Conservation (phyloP, 2,329 filamentous ascomycete genomes). For the Allantophomopsis cytisporea region DNA sequence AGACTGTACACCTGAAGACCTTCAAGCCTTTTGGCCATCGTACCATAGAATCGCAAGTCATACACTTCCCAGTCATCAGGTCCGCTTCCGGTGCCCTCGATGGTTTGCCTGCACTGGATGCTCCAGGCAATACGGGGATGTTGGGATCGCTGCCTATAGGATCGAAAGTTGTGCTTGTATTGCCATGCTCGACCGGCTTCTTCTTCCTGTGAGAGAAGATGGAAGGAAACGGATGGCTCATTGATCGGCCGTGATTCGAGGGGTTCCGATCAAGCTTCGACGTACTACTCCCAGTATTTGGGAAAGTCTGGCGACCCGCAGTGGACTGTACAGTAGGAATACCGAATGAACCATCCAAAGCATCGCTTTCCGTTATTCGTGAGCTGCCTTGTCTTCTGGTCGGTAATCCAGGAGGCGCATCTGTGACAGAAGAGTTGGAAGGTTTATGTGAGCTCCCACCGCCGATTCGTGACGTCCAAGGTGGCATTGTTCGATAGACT, state of each 20-base stretch:
- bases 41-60: constrained; percentile 73
- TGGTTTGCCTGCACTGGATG: constrained; percentile 15
- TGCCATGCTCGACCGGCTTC: constrained; percentile 17
- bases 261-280: constrained; percentile 6
- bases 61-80: constrained; percentile 60
- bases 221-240: constrained; percentile 69
- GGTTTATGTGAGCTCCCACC: no score
- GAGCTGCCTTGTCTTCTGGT: constrained; percentile 6
- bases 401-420: constrained; percentile 4
- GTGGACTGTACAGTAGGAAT: constrained; percentile 14
- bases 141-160: constrained; percentile 30
- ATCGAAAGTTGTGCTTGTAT: constrained; percentile 25
- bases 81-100: constrained; percentile 34
- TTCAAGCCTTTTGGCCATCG: constrained; percentile 63
- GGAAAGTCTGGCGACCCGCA: constrained; percentile 3
- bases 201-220: constrained; percentile 52
- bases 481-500: no score
- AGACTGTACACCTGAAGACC: constrained; percentile 72
- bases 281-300: constrained; percentile 3
- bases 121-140: constrained; percentile 1
- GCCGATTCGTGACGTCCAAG: no score
- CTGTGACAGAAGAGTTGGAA: no score
- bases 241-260: constrained; percentile 30
- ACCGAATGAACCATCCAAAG: constrained; percentile 16
- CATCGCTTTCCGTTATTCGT: constrained; percentile 16